Percentiles rank a stretch among this genome's conserved stretches.
Evolutionary conservation across 2,329 filamentous ascomycete genomes (phyloP).

Genomic region (Ceratocystiopsis sp.): DNA sequence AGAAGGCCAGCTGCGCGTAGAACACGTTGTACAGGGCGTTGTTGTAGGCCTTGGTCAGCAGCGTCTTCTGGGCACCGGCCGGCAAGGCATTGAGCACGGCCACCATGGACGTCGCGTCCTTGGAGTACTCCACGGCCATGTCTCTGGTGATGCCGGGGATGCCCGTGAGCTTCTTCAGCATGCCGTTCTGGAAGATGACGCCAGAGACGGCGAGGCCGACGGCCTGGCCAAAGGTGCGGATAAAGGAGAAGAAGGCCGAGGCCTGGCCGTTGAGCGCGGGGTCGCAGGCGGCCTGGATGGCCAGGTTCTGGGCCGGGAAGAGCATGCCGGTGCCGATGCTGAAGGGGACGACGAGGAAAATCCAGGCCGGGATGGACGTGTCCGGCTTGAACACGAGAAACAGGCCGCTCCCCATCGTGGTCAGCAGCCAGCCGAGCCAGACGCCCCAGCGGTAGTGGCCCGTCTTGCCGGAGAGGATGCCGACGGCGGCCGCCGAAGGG

Average conservation of each 20-base stretch:
- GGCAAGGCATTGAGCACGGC: constrained; percentile 35
- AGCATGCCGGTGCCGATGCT: constrained; percentile 21
- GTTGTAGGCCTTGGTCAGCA: constrained; percentile 23
- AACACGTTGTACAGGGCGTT: constrained; percentile 36
- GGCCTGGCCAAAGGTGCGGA: constrained; percentile 23
- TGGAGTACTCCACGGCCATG: constrained; percentile 27
- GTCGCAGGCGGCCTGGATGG: constrained; percentile 20
- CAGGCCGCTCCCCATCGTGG: constrained; percentile 13
- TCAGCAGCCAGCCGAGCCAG: constrained; percentile 13
- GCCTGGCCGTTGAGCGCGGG: constrained; percentile 20
- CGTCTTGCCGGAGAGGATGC: constrained; percentile 7
- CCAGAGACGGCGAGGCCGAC: constrained; percentile 24
- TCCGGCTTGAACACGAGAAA: constrained; percentile 6
- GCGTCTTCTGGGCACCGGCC: constrained; percentile 20
- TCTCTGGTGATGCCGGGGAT: constrained; percentile 5
- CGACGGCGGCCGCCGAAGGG: constrained; percentile 8
- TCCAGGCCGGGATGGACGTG: constrained; percentile 16
- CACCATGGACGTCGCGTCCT: constrained; percentile 36
- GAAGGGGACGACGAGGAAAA: constrained; percentile 18
- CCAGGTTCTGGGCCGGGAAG: constrained; percentile 22
- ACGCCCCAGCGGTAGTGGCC: constrained; percentile 17
- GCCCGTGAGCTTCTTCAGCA: constrained; percentile 6
- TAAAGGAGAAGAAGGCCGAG: constrained; percentile 23
- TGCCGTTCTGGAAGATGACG: constrained; percentile 22
- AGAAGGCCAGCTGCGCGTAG: constrained; percentile 33